Evolutionary conservation across 257 asterid species (phyloP).

Genomic region (Salvia hispanica): DNA sequence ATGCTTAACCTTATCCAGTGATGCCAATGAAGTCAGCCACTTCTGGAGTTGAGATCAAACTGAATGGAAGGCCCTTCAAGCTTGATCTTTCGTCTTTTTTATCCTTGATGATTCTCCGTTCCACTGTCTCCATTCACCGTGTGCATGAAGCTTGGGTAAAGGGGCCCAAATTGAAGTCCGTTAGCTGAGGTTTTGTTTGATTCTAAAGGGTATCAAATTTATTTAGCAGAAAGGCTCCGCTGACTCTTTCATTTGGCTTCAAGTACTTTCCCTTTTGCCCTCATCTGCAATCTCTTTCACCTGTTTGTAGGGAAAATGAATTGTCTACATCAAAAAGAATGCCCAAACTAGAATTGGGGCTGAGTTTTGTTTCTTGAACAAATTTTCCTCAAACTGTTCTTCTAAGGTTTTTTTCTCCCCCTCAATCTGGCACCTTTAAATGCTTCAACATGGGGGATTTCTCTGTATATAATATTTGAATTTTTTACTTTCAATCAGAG

Average conservation of each 20-base stretch:
- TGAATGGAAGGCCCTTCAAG: slow-evolving; percentile 56
- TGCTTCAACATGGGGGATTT: slow-evolving; percentile 66
- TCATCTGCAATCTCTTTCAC: slow-evolving; percentile 81
- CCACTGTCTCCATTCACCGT: slow-evolving; percentile 51
- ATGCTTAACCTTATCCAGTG: slow-evolving; percentile 36
- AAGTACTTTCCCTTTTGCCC: slow-evolving; percentile 93
- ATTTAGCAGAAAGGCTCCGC: slow-evolving; percentile 53
- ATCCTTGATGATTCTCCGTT: slow-evolving; percentile 38
- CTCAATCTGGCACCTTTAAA: slow-evolving; percentile 64
- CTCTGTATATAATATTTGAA: slow-evolving; percentile 45
- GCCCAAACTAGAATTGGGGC: not conserved
- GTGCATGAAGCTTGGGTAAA: slow-evolving; percentile 68
- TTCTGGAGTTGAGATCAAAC: slow-evolving; percentile 66
- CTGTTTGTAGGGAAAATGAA: slow-evolving; percentile 37
- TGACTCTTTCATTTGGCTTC: slow-evolving; percentile 73
- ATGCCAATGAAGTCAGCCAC: slow-evolving; percentile 68
- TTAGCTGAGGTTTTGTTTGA: slow-evolving; percentile 62
- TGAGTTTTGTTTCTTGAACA: slow-evolving; percentile 16
- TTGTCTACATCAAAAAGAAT: not conserved
- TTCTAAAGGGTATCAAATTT: slow-evolving; percentile 47
- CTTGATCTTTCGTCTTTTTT: slow-evolving; percentile 42
- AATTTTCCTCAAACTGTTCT: slow-evolving; percentile 76
- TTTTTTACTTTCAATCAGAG: no score
- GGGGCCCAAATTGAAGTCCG: slow-evolving; percentile 67
- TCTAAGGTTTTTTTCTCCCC: slow-evolving; percentile 72